Percentiles rank a stretch among this genome's conserved stretches.
Conservation (phyloP, 139 green algal genomes). For the Auxenochlorella protothecoides region DNA sequence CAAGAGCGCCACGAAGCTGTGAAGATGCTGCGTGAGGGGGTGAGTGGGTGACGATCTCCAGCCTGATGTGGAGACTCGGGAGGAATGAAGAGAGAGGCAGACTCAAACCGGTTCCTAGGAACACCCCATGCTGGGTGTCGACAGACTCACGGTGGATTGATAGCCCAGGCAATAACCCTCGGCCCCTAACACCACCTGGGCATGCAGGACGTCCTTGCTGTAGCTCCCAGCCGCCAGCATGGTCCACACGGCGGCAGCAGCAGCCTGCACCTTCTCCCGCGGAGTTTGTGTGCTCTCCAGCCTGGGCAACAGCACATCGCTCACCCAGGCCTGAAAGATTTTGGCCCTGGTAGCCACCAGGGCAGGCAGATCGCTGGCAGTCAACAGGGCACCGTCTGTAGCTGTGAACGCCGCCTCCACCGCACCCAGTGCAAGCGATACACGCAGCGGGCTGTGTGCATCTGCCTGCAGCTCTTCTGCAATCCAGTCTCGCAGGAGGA, state of each 20-base stretch:
- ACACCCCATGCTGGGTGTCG: background rate
- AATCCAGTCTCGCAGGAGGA: too few relatives aligned
- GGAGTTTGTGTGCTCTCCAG: background rate
- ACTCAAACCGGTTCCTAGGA: too few relatives aligned
- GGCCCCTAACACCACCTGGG: slow-evolving; percentile 9
- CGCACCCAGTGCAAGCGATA: slow-evolving; percentile 12
- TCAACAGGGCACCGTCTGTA: background rate
- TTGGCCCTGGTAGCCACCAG: too few relatives aligned
- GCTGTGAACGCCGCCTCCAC: slow-evolving; percentile 19
- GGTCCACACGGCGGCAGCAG: slow-evolving; percentile 30
- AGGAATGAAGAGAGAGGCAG: too few relatives aligned
- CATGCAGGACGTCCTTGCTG: slow-evolving; percentile 32
- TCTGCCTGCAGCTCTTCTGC: too few relatives aligned
- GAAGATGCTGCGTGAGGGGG: slow-evolving; percentile 19
- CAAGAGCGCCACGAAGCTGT: slow-evolving; percentile 19
- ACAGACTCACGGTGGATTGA: background rate
- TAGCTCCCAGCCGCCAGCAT: slow-evolving; percentile 25
- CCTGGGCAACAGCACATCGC: background rate
- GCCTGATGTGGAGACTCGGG: too few relatives aligned
- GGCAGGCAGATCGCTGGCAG: too few relatives aligned
- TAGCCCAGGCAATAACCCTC: background rate
- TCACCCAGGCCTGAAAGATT: slow-evolving; percentile 4
- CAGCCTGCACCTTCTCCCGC: slow-evolving; percentile 28
- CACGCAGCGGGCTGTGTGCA: too few relatives aligned
- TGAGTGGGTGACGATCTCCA: too few relatives aligned